phyloP scores from a whole-genome alignment of 371 early-diverging fungal genomes.

The Dinochytrium kinnereticum region DNA sequence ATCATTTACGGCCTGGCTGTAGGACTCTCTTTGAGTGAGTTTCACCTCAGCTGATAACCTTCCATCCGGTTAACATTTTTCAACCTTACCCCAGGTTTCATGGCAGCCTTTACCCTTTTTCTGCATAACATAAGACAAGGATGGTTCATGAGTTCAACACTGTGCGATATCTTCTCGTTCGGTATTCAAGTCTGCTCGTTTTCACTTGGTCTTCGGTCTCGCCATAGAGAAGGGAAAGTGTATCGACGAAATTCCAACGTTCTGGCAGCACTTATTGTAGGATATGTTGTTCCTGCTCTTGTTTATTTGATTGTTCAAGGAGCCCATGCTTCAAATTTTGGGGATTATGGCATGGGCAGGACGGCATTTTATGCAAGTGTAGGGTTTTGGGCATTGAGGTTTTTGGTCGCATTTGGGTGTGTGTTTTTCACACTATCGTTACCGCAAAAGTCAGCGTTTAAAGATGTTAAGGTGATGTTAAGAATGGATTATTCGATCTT shows the following conservation, averaged over 20 bases:
- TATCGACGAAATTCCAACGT: background rate
- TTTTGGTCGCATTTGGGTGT: background rate
- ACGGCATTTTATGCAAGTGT: background rate
- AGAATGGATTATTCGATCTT: no score
- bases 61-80: background rate
- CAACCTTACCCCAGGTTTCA: background rate
- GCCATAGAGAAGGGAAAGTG: background rate
- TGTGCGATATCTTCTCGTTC: background rate
- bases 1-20: background rate
- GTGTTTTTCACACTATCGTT: background rate
- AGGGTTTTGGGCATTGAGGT: background rate
- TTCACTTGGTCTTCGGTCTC: background rate
- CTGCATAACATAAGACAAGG: background rate
- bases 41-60: background rate
- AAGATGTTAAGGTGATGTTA: background rate
- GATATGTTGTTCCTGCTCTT: no score
- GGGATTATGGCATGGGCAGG: no score
- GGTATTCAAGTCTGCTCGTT: background rate
- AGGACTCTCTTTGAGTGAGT: background rate
- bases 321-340: background rate
- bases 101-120: background rate
- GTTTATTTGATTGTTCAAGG: background rate
- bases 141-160: background rate
- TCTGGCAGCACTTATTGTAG: no score
- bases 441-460: background rate